Evolutionary conservation across 164 flowering plant species (phyloP).

Genomic region (Vitis amurensis): DNA sequence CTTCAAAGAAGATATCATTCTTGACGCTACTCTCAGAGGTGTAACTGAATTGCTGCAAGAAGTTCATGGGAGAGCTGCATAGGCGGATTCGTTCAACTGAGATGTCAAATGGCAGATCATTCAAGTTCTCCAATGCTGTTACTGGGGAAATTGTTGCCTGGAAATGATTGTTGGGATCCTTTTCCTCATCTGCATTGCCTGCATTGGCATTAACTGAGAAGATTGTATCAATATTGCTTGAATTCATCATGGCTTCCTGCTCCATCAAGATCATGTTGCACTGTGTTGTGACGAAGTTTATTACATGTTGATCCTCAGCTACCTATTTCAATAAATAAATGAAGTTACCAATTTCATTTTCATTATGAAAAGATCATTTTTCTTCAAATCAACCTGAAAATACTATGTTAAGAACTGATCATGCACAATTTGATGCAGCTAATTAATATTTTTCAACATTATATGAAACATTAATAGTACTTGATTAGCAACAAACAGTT

Average conservation of each 20-base stretch:
- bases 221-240: constrained; percentile 21
- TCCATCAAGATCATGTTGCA: constrained; percentile 37
- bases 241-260: constrained; percentile 29
- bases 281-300: constrained; percentile 50
- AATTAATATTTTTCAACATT: too few relatives aligned
- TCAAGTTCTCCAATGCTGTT: constrained; percentile 22
- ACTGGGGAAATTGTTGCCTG: constrained; percentile 24
- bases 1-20: constrained; percentile 29
- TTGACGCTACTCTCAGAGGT: constrained; percentile 17
- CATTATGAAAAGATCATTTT: too few relatives aligned
- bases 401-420: neutral
- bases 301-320: constrained; percentile 52
- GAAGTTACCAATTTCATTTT: too few relatives aligned
- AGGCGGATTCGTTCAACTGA: constrained; percentile 30
- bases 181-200: constrained; percentile 5
- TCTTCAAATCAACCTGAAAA: neutral
- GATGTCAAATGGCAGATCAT: constrained; percentile 19
- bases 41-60: constrained; percentile 28
- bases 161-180: constrained; percentile 14
- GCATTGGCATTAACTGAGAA: constrained; percentile 7
- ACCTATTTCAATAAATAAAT: constrained; percentile 30
- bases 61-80: constrained; percentile 38
- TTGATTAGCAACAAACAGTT: constrained; percentile 59
- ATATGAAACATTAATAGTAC: constrained; percentile 25
- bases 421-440: too few relatives aligned